Conservation (phyloP, 2,329 filamentous ascomycete species). For the Aspergillus ibericus region DNA sequence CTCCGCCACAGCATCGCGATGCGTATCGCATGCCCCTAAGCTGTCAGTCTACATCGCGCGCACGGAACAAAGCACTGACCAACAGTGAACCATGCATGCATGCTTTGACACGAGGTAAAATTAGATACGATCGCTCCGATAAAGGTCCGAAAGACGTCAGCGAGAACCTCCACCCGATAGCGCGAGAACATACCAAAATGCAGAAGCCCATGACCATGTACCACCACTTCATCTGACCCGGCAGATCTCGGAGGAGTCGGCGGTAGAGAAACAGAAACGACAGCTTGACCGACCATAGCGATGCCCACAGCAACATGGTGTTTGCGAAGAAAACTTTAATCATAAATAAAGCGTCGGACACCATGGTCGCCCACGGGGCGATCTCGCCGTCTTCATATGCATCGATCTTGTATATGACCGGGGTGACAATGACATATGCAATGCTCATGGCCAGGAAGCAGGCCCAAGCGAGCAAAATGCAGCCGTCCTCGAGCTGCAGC, state of each 20-base stretch:
- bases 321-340: background rate
- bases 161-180: background rate
- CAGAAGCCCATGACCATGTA: background rate
- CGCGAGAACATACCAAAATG: background rate
- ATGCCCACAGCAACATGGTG: background rate
- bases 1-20: background rate
- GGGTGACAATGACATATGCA: background rate
- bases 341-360: background rate
- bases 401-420: background rate
- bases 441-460: background rate
- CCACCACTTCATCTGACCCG: background rate
- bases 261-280: background rate
- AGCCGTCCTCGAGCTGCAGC: background rate
- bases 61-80: background rate
- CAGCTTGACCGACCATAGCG: background rate
- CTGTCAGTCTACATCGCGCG: background rate
- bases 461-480: background rate
- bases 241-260: background rate
- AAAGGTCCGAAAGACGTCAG: background rate
- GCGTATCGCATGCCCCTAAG: background rate
- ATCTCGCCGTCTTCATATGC: background rate
- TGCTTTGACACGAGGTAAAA: background rate
- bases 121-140: background rate
- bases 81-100: conserved; percentile 1
- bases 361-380: background rate